These are phyloP conservation scores for Pseudogymnoascus sp. DNA, from an alignment of 2,329 filamentous ascomycete species.

Conservation along the genomic window DNA sequence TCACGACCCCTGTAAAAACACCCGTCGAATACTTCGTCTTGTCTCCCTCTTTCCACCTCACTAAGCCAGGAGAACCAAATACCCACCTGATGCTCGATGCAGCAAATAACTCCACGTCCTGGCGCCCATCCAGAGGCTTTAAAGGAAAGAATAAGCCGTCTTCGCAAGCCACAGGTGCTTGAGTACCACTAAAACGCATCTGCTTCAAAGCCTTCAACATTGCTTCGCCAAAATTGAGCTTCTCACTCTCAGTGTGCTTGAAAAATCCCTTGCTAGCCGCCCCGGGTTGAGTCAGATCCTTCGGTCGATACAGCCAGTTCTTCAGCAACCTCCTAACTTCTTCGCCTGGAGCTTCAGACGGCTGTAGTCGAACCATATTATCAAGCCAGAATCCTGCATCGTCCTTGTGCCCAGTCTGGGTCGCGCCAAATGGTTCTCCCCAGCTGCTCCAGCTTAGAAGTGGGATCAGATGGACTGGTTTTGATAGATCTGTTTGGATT, in stretches of 20 bases:
- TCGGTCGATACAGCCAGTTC: not conserved
- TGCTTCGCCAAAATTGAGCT: not conserved
- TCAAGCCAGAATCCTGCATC: conserved; percentile 2
- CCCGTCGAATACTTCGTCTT: not conserved
- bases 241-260: not conserved
- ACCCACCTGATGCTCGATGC: conserved; percentile 10
- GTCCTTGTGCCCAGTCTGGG: not conserved
- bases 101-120: conserved; percentile 13
- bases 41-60: not conserved
- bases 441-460: not conserved
- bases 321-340: not conserved
- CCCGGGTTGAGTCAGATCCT: not conserved
- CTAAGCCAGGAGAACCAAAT: conserved; percentile 11
- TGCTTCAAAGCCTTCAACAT: not conserved
- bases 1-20: not conserved
- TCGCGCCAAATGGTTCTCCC: not conserved
- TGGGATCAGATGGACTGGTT: not conserved
- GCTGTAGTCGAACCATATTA: not conserved
- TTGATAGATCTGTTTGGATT: not conserved
- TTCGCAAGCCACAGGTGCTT: not conserved
- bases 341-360: not conserved
- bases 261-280: not conserved
- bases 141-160: not conserved
- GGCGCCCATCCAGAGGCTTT: not conserved
- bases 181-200: not conserved